Evolutionary conservation across 768 basidiomycete genomes (phyloP).

Genomic region (Clavaria fumosa): DNA sequence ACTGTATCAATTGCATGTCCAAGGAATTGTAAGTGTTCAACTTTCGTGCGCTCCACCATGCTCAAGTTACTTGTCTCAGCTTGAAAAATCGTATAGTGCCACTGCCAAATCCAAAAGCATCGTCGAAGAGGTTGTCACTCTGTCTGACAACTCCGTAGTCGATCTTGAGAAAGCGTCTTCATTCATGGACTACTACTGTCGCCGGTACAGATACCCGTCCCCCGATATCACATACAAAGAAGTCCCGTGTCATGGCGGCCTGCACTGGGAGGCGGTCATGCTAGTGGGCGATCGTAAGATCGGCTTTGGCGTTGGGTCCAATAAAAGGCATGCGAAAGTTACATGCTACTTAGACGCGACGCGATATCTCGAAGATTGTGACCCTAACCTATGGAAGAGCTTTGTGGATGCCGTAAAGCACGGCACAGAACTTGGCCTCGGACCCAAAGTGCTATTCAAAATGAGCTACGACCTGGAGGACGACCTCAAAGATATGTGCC

Average conservation of each 20-base stretch:
- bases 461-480: constrained; percentile 51
- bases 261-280: constrained; percentile 59
- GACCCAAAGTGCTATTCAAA: constrained; percentile 50
- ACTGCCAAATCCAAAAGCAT: constrained; percentile 6
- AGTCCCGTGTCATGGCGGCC: constrained; percentile 2
- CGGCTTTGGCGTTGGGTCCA: constrained; percentile 54
- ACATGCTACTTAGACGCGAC: constrained; percentile 80
- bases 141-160: constrained; percentile 53
- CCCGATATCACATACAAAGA: constrained; percentile 51
- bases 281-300: constrained; percentile 65
- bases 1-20: constrained; percentile 48
- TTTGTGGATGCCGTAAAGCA: constrained; percentile 47
- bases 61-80: constrained; percentile 2
- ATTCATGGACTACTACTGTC: constrained; percentile 95
- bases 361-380: constrained; percentile 75
- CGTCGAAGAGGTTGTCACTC: constrained; percentile 13
- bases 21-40: constrained; percentile 41
- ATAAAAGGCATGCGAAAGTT: constrained; percentile 57
- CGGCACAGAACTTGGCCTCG: constrained; percentile 56
- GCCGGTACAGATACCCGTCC: constrained; percentile 53
- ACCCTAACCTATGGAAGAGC: constrained; percentile 61
- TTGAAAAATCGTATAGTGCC: constrained; percentile 14
- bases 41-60: not conserved
- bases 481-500: constrained; percentile 53
- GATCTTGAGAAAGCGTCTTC: constrained; percentile 59